Evolutionary conservation across 2,329 filamentous ascomycete species (phyloP), one percentile per base, ranked within the genome.

Genomic region (Botrytis tulipae): DNA sequence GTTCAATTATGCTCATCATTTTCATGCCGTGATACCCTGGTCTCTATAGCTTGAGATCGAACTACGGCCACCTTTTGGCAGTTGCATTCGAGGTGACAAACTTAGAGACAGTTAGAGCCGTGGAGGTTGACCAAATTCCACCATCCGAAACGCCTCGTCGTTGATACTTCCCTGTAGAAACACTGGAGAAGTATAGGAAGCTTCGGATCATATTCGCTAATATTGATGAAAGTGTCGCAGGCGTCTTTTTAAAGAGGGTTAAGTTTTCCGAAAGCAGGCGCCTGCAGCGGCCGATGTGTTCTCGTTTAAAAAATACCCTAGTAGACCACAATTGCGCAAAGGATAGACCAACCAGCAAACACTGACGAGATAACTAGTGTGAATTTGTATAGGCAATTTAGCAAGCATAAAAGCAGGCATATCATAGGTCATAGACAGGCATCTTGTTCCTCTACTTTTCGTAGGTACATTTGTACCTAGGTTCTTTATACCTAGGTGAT

Each of bases 201-300:
- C 48, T 71, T 71, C 44, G 59, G 35, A 71, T 51, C 35, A 71
- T 65, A 37, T 51, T 67, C 70, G 60, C 70, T 71, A 66, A 71
- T 63, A 59, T n/a, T 71, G 68, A 70, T 42, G 37, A 70, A 44
- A 61, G 70, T 54, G 60, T 72, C 20, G 35, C n/a, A 59, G 70
- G 60, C 46, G 60, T 67, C 70, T 65, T 65, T 63, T 46, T 35
- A 2, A n/a, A 44, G 54, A 70, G 32, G n/a, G 54, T 40, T 48
- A 66, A 60, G 57, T 60, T 70, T 25, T 69, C 48, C 71, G 40
- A 73, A 73, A 69, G 63, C 71, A 70, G 63, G 71, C 71, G 65
- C 71, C 71, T 73, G 71, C 71, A 73, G 71, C 71, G 71, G 63
- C 14, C 63, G 48, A 73, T 73, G 40, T 69, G 42, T 70, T 73